Conservation (phyloP, 768 basidiomycete genomes). For the Suillus tomentosus region DNA sequence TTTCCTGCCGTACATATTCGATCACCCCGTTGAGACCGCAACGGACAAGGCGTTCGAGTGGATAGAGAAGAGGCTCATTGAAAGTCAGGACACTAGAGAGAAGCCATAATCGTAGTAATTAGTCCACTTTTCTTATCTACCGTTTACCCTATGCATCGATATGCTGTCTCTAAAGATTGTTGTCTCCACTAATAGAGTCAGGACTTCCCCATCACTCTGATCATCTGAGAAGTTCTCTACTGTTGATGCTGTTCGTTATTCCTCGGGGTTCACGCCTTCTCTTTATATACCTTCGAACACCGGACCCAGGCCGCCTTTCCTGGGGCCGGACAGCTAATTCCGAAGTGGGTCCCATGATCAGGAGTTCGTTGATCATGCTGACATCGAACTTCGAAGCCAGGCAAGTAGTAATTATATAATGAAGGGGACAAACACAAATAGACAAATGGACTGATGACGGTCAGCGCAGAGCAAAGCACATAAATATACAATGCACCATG, state of each 20-base stretch:
- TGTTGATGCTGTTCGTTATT: neutral
- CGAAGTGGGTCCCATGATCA: neutral
- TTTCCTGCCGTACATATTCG: constrained; percentile 72
- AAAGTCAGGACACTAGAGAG: constrained; percentile 34
- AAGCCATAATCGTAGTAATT: constrained; percentile 33
- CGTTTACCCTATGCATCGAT: neutral
- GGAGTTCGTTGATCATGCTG: neutral
- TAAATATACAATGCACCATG: neutral
- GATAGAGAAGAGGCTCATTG: constrained; percentile 59
- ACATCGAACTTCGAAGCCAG: neutral
- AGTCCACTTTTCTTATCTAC: neutral
- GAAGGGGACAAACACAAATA: neutral
- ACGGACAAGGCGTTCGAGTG: constrained; percentile 72
- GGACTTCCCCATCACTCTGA: too few relatives aligned
- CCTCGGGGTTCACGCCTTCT: neutral
- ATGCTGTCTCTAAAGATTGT: neutral
- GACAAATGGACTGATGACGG: neutral
- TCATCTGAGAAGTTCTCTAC: neutral
- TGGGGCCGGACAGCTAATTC: neutral
- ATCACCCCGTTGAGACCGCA: constrained; percentile 75
- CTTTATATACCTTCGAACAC: neutral
- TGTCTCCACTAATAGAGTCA: neutral
- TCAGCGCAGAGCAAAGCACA: neutral
- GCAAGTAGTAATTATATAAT: neutral
- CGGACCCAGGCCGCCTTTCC: neutral